Evolutionary conservation across 192 early-diverging fungal species (phyloP).

Genomic region (Backusella sp.): DNA sequence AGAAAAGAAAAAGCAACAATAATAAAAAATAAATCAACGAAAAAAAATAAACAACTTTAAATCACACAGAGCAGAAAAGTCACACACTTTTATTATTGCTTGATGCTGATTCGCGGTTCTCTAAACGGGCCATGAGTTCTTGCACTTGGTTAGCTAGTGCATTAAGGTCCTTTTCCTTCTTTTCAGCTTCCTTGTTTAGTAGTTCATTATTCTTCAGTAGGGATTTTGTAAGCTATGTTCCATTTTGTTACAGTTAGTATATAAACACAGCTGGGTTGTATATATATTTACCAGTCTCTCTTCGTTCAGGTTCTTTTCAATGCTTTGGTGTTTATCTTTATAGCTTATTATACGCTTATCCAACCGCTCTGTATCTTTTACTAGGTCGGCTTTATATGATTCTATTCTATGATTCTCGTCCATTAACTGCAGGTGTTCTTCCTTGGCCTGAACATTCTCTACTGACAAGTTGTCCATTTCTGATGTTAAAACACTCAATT

Average conservation of each 20-base stretch:
- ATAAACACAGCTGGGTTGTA: background rate
- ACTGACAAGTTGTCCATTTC: conserved; percentile 27
- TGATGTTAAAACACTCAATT: conserved; percentile 43
- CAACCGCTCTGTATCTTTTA: conserved; percentile 46
- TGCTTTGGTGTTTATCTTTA: conserved; percentile 47
- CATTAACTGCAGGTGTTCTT: background rate
- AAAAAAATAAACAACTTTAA: background rate
- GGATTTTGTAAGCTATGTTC: conserved; percentile 36
- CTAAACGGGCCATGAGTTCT: conserved; percentile 90
- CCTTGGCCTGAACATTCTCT: background rate
- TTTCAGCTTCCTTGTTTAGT: conserved; percentile 52
- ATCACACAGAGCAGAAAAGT: background rate
- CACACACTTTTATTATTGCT: background rate
- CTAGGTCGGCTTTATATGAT: conserved; percentile 17
- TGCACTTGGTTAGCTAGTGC: conserved; percentile 85
- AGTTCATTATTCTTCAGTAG: conserved; percentile 65
- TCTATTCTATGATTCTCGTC: background rate
- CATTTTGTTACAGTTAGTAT: background rate
- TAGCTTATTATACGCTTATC: conserved; percentile 61
- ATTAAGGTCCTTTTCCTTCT: conserved; percentile 55
- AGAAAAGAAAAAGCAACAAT: background rate
- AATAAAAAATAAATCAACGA: background rate
- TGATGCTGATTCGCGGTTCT: conserved; percentile 57
- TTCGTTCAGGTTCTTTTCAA: conserved; percentile 65
- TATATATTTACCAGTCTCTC: conserved; percentile 64